These are phyloP conservation scores for Cucumis hystrix DNA, from an alignment of 306 rosid species.

Conservation along the genomic window DNA sequence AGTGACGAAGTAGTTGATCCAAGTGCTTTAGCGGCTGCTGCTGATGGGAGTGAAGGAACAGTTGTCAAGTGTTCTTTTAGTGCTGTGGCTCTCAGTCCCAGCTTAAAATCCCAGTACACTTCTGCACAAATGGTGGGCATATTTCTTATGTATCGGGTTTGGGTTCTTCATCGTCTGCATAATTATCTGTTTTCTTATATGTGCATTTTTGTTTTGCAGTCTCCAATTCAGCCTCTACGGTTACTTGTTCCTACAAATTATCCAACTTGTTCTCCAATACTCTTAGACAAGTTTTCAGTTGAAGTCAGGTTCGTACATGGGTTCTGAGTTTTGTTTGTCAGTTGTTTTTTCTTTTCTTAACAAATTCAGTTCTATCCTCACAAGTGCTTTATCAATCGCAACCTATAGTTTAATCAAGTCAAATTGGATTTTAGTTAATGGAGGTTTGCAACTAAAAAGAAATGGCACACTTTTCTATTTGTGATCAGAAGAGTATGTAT, in stretches of 20 bases:
- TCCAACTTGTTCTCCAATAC: slow-evolving; percentile 76
- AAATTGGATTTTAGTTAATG: not conserved
- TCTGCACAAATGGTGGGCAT: slow-evolving; percentile 61
- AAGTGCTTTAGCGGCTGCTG: slow-evolving; percentile 44
- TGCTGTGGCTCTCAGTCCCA: slow-evolving; percentile 83
- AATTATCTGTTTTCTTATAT: slow-evolving; percentile 12
- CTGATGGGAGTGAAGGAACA: slow-evolving; percentile 65
- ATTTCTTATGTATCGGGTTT: not conserved
- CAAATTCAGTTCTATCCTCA: slow-evolving; percentile 4
- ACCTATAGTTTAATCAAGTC: not conserved
- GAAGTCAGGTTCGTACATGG: slow-evolving; percentile 55
- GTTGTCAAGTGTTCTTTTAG: slow-evolving; percentile 74
- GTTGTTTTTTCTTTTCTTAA: slow-evolving; percentile 2
- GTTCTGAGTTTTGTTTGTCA: slow-evolving; percentile 7
- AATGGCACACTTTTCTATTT: not conserved
- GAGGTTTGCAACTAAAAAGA: not conserved
- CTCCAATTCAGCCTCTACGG: slow-evolving; percentile 78
- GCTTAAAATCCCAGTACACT: slow-evolving; percentile 66
- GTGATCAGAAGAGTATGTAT: too few relatives aligned
- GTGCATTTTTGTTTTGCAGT: slow-evolving; percentile 38
- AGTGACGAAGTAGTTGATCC: slow-evolving; percentile 68
- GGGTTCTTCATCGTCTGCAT: not conserved
- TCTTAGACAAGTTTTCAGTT: slow-evolving; percentile 71
- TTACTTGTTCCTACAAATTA: slow-evolving; percentile 83
- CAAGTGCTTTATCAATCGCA: not conserved